Evolutionary conservation across 345 rosid genomes (phyloP).

Genomic region (Linum trigynum): DNA sequence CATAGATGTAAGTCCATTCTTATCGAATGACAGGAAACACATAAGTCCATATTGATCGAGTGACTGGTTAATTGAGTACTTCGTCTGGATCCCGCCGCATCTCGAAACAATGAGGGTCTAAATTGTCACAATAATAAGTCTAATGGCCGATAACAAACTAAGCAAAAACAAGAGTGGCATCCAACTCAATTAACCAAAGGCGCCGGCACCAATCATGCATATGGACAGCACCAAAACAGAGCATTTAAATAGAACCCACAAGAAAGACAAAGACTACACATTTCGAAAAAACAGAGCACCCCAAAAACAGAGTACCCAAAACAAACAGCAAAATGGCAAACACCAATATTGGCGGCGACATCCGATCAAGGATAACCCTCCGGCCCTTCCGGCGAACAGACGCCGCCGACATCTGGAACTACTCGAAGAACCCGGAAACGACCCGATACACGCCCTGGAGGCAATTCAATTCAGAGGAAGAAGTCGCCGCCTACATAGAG

Average conservation of each 20-base stretch:
- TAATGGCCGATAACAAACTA: neutral
- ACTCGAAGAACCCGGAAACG: conserved; percentile 33
- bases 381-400: conserved; percentile 32
- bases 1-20: no score
- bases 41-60: no score
- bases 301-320: neutral
- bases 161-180: neutral
- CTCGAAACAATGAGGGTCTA: neutral
- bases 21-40: no score
- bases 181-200: neutral
- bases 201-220: neutral
- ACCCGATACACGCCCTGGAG: conserved; percentile 28
- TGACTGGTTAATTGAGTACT: no score
- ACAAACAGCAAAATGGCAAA: neutral
- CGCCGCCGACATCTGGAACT: conserved; percentile 28
- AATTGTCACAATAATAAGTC: neutral
- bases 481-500: conserved; percentile 28
- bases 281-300: neutral
- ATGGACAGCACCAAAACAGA: neutral
- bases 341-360: neutral
- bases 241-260: no score
- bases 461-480: conserved; percentile 26
- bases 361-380: conserved; percentile 15
- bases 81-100: no score
- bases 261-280: neutral